These are phyloP conservation scores for Dactylellina haptotyla DNA, from an alignment of 2,329 filamentous ascomycete genomes.

Conservation along the genomic window DNA sequence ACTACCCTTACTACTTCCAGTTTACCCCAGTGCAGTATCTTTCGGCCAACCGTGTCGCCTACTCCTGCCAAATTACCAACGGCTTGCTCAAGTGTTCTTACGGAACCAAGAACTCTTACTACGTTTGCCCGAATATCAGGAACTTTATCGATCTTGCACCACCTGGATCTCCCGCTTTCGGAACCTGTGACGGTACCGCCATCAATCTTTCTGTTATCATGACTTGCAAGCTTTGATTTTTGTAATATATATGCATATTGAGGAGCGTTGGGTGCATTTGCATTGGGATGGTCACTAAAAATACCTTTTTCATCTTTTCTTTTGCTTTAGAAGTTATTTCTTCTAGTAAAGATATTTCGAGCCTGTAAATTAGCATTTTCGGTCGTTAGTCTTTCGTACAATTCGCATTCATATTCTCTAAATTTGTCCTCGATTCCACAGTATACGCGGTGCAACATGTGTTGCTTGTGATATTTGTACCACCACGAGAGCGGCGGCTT, in stretches of 20 bases:
- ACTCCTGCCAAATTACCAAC: neutral
- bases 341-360: too few relatives aligned
- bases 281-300: neutral
- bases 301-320: neutral
- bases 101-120: neutral
- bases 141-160: slow-evolving; percentile 12
- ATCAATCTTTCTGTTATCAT: slow-evolving; percentile 3
- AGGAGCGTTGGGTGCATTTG: neutral
- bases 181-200: neutral
- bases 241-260: neutral
- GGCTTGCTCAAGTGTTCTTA: slow-evolving; percentile 1
- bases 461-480: too few relatives aligned
- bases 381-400: too few relatives aligned
- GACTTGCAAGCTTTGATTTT: neutral
- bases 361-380: too few relatives aligned
- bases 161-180: neutral
- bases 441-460: too few relatives aligned
- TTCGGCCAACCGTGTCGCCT: neutral
- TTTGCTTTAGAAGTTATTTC: too few relatives aligned
- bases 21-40: neutral
- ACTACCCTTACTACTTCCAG: neutral
- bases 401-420: too few relatives aligned
- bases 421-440: too few relatives aligned
- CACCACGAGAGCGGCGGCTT: neutral
- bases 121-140: slow-evolving; percentile 9